Conservation (phyloP, 768 basidiomycete genomes). For the Boletus tylopilopsis region DNA sequence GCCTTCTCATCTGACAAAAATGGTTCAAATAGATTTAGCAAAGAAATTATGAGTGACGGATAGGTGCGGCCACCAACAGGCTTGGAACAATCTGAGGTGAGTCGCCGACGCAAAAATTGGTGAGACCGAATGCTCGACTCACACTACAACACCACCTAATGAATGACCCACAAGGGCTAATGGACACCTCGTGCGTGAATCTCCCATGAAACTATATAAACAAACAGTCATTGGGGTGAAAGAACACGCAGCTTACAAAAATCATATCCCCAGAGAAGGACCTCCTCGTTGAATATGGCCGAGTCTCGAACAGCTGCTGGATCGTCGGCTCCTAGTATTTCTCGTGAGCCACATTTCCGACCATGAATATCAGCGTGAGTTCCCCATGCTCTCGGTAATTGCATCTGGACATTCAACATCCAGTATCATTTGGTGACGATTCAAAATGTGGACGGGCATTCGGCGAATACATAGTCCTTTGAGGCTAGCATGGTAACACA, state of each 20-base stretch:
- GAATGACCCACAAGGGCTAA: constrained; percentile 5
- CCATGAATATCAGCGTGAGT: constrained; percentile 5
- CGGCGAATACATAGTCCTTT: not conserved
- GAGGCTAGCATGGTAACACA: no score
- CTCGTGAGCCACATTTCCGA: constrained; percentile 4
- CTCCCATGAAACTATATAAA: constrained; percentile 2
- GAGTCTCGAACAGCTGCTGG: not conserved
- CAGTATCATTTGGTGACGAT: not conserved
- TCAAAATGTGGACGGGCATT: not conserved
- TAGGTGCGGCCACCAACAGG: not conserved
- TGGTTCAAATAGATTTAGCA: constrained; percentile 6
- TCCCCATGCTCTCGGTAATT: no score
- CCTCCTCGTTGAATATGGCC: not conserved
- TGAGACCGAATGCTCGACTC: no score
- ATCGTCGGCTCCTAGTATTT: constrained; percentile 6
- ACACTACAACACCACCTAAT: no score
- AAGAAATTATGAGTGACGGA: constrained; percentile 3
- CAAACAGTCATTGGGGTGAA: not conserved
- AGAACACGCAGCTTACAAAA: not conserved
- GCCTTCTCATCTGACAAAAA: not conserved
- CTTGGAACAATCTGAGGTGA: not conserved
- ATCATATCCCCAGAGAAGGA: not conserved
- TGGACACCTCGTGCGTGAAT: constrained; percentile 4
- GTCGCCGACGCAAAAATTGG: no score
- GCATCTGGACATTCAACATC: no score